Evolutionary conservation across 371 early-diverging fungal genomes (phyloP).

Genomic region (Lichtheimia ornata): DNA sequence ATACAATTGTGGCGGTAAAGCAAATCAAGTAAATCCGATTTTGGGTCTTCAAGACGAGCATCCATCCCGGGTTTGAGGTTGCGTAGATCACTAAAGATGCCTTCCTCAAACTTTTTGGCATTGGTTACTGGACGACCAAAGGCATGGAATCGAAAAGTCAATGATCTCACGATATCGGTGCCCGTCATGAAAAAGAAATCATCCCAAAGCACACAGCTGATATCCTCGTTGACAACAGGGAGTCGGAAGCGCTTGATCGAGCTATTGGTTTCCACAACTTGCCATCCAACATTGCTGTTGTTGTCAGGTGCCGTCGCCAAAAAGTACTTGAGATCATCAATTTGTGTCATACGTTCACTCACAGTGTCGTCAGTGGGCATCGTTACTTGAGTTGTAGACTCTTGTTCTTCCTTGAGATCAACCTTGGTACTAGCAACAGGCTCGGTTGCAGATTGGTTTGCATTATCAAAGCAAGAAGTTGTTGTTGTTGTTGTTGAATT

Average conservation of each 20-base stretch:
- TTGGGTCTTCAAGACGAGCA: conserved; percentile 95
- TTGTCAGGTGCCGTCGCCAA: conserved; percentile 59
- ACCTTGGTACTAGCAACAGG: no score
- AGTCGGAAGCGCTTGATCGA: conserved; percentile 70
- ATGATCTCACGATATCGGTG: conserved; percentile 97
- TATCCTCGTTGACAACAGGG: conserved; percentile 75
- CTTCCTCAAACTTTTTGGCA: conserved; percentile 99
- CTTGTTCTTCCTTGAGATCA: no score
- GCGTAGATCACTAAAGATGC: conserved; percentile 97
- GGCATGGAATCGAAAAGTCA: conserved; percentile 94
- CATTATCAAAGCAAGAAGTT: no score
- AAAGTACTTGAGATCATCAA: conserved; percentile 63
- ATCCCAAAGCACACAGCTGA: conserved; percentile 93
- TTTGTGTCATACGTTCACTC: conserved; percentile 33
- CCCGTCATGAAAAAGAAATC: conserved; percentile 93
- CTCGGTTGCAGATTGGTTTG: no score
- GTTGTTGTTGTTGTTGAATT: no score
- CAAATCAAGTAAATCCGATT: conserved; percentile 96
- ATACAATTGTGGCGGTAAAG: conserved; percentile 98
- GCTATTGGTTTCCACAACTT: conserved; percentile 17
- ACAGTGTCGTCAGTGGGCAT: conserved; percentile 28
- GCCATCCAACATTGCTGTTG: conserved; percentile 36
- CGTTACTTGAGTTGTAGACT: no score
- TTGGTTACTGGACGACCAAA: conserved; percentile 89
- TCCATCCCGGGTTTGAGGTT: conserved; percentile 98